Conservation (phyloP, 2,329 filamentous ascomycete genomes). For the Penicillium janthinellum region DNA sequence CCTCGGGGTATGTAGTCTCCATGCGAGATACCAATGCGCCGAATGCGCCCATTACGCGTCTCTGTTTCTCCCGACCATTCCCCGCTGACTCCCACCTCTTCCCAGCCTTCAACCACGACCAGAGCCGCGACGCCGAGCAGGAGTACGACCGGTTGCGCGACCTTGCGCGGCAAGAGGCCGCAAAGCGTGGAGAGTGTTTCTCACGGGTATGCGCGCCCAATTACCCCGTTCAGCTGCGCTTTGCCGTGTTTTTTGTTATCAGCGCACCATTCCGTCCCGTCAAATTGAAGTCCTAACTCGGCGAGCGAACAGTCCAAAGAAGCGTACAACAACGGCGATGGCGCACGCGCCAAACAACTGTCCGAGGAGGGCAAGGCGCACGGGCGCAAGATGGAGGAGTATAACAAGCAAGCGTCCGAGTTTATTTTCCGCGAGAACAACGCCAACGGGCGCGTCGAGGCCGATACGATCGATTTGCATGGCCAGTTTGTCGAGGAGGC, state of each 20-base stretch:
- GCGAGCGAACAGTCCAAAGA: slow-evolving; percentile 56
- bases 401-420: slow-evolving; percentile 88
- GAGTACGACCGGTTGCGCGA: slow-evolving; percentile 92
- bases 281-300: slow-evolving; percentile 44
- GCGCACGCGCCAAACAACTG: slow-evolving; percentile 77
- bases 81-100: background rate
- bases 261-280: slow-evolving; percentile 8
- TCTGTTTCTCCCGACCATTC: background rate
- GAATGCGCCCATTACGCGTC: background rate
- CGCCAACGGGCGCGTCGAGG: slow-evolving; percentile 68
- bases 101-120: slow-evolving; percentile 75
- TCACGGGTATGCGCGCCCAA: slow-evolving; percentile 56
- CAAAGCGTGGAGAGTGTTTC: slow-evolving; percentile 76
- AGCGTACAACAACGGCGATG: slow-evolving; percentile 82
- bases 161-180: slow-evolving; percentile 77
- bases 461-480: slow-evolving; percentile 90
- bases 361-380: slow-evolving; percentile 85
- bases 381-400: slow-evolving; percentile 79
- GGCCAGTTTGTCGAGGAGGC: slow-evolving; percentile 95
- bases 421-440: slow-evolving; percentile 98
- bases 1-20: slow-evolving; percentile 33
- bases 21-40: slow-evolving; percentile 8
- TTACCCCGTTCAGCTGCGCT: background rate
- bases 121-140: slow-evolving; percentile 68
- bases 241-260: background rate